Evolutionary conservation across 495 filamentous ascomycete species (phyloP), one percentile per base, ranked within the genome.

Genomic region (Ascodesmis nigricans): DNA sequence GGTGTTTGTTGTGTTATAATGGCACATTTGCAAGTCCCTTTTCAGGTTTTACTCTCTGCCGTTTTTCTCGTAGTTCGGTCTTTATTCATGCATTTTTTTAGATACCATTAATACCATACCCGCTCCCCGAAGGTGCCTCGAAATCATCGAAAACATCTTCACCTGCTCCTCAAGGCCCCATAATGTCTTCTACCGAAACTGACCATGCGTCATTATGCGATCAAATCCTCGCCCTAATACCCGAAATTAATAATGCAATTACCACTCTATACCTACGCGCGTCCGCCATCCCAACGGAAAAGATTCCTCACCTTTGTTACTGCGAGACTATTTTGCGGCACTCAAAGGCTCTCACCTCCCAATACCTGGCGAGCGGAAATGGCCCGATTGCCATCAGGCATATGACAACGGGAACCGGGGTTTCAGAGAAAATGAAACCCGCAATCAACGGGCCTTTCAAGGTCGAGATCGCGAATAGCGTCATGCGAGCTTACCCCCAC

Each of bases 311-410:
- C 11, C 55, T 90, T 1, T 70, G 79, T 8, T 73, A 75, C 35
- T 83, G 78, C 1, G 81, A 95, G 48, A 73, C 71, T 4, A 66
- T 75, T 10, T 76, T 93, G 40, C 66, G 87, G 31, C 73, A 82
- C 40, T 67, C 73, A 41, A 77, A 73, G 43, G 53, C 90, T 11
- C 56, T 87, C 37, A 64, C 75, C 5, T 67, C 71, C 5, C 54
- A 83, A 27, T 73, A 80, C 45, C 48, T 78, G 22, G 60, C 68
- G 5, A 64, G 70, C 31, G 81, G 81, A 29, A 56, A 93, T 15
- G 67, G 71, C 43, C 66, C 72, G 30, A 59, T 67, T 43, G 66
- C 71, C 3, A 45, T 92, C 16, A 64, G 69, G 17, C 61, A 77
- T 49, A 63, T 84, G 23, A 67, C 84, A 5, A 58, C 64, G 42